Base-by-base conservation (phyloP, 345 rosid genomes). In the Excoecaria cochinchinensis region DNA sequence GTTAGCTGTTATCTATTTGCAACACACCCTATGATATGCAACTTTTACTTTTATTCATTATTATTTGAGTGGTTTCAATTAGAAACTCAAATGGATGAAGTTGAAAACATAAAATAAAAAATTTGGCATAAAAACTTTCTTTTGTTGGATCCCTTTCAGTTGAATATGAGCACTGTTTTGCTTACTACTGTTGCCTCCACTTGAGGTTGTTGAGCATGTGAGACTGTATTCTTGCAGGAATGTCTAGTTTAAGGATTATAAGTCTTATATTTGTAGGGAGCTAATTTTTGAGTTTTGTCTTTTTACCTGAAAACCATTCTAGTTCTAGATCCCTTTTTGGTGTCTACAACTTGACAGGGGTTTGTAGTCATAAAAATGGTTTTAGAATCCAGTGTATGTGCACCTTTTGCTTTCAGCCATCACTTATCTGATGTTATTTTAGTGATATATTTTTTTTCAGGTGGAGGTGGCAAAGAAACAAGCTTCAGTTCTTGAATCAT, bases 401-500 rank as follows among this genome's bases (percentile, higher is more conserved):
- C 8, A 31, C 21, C 50, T 8, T 6, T 69, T 71, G 12, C 22
- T 40, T 76, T n/a, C 39, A 10, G 73, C 40, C 16, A 56, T 42
- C 12, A n/a, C 61, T 71, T 2, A 47, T 74, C 50, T 12, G 52
- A 65, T 58, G 15, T n/a, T 72, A 10, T 44, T 64, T 63, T 19
- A 48, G 10, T 46, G 55, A 77, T 40, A 55, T 31, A 31, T 31
- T 31, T 31, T 16, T 38, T 84, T 74, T 77, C 88, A 95, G 99
- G 77, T 91, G 46, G 86, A 80, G 56, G 89, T 88, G 83, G 81
- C 79, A 42, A 90, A 85, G 72, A 86, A 82, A 72, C 88, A 86
- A 77, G 90, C 88, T 84, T 84, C 83, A 36, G 75, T 95, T 82
- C 95, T 95, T 73, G 92, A 90, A 84, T 87, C 93, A 70, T 95